A percentile compares a stretch with the other conserved stretches of the same genome.
Evolutionary conservation across 2,329 filamentous ascomycete species (phyloP).

Genomic region (Aspergillus sp.): DNA sequence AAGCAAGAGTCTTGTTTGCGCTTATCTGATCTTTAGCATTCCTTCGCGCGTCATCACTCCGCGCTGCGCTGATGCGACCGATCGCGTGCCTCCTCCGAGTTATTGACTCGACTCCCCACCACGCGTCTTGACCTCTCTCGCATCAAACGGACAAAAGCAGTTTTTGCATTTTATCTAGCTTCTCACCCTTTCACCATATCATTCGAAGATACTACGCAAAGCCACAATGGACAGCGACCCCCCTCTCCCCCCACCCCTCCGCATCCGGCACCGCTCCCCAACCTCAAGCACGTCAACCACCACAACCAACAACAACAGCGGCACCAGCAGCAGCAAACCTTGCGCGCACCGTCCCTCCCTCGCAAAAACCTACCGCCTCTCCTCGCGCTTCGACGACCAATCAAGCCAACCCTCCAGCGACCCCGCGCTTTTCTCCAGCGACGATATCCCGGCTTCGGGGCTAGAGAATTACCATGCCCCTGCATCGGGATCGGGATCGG

Average conservation of each 20-base stretch:
- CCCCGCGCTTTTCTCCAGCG: constrained; percentile 53
- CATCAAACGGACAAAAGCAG: not conserved
- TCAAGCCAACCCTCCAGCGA: constrained; percentile 49
- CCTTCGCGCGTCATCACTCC: constrained; percentile 22
- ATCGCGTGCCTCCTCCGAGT: not conserved
- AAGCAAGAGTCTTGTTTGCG: not conserved
- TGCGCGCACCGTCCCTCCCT: constrained; percentile 16
- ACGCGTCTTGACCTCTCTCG: not conserved
- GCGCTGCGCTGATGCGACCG: constrained; percentile 23
- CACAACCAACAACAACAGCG: not conserved
- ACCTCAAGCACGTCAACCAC: constrained; percentile 20
- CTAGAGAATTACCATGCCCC: constrained; percentile 48
- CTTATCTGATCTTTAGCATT: constrained; percentile 18
- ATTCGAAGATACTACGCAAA: not conserved
- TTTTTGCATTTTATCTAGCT: not conserved
- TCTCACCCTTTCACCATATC: not conserved
- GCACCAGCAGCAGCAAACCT: not conserved
- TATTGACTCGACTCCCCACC: not conserved
- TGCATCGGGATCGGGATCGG: constrained; percentile 13
- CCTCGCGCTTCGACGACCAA: constrained; percentile 38
- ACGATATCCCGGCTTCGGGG: constrained; percentile 51
- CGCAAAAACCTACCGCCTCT: constrained; percentile 32
- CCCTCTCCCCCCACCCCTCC: constrained; percentile 44
- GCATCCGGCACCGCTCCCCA: constrained; percentile 41
- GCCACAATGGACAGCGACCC: constrained; percentile 43